Evolutionary conservation across 139 green algal genomes (phyloP), one percentile per base, ranked within the genome.

Genomic region (Marvania coccoides): DNA sequence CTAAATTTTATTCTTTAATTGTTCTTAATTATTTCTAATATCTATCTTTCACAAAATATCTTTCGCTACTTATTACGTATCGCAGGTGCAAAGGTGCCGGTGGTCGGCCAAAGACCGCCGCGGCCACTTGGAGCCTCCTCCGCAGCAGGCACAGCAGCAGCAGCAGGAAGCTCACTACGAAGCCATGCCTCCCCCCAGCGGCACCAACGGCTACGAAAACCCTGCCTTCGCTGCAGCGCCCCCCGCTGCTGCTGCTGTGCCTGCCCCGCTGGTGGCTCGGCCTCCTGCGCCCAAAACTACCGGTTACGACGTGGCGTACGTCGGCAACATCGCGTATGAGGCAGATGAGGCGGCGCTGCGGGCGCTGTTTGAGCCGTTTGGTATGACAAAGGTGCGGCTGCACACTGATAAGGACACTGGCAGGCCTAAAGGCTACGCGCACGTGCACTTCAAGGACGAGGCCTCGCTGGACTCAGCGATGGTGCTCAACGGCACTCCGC

Each of bases 321-420:
- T 88, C 0, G 87, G 89, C 67, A 95, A 96, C 72, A 70, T 96
- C 5, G 69, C 79, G 1, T 94, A 87, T 62, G 81, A 90, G 51
- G 82, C 75, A 0, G 71, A 35, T 0, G 68, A 65, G 26, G 59
- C 75, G 13, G 81, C 88, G 24, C 24, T 96, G 26, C 15, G 36
- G 31, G 47, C 61, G 57, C 47, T 92, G 54, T 94, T 95, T 67
- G 46, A 69, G 10, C 78, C 72, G n/a, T 86, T 64, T 60, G 61
- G 67, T 8, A 76, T 82, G 3, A 81, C 78, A 29, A 73, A 83
- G 63, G 77, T 86, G 37, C 78, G 85, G 2, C 61, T 95, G 53
- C 88, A 95, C 75, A 95, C 77, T 3, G 87, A 96, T 73, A 83
- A 87, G 60, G 71, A 76, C 40, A 88, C 82, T 0, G 86, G 87